Base-by-base conservation (phyloP, 306 rosid species). In the Canavalia gladiata region DNA sequence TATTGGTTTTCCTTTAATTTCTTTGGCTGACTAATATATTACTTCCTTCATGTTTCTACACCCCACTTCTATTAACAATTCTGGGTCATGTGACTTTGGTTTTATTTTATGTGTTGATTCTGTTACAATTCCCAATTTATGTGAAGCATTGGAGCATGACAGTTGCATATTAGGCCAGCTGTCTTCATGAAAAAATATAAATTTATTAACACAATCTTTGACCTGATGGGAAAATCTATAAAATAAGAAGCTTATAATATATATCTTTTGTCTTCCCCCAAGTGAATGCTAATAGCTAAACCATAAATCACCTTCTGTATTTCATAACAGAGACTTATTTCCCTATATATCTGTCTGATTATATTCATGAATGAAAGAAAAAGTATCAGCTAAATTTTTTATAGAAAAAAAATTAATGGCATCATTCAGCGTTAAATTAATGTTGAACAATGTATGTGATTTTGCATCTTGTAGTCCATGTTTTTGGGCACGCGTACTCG, bases 241-340 rank as follows among this genome's bases (percentile, higher is more conserved):
- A 59, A 75, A 71, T 59, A 3, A 49, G 43, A 80, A 73, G 74
- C 78, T 60, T 68, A 76, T 82, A 57, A 58, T 67, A 57, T 68
- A n/a, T 18, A 18, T 18, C 6, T 67, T 18, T 52, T 43, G 41
- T 34, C 70, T 55, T 50, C 43, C 51, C 65, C 51, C 39, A 58
- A 13, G 58, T 59, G 29, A 75, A 18, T 58, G 74, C 73, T 49
- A 47, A 49, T 68, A 47, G 37, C n/a, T 62, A 47, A 47, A 68
- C 66, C 37, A 37, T 57, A 35, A 57, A 31, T 6, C 39, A 51
- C 45, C 25, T 77, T 64, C 10, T 54, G 31, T 71, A 33, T 83
- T 13, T 64, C 45, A 43, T 29, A 83, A 33, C 18, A 46, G 66
- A 25, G 57, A 12, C 10, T 47, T 6, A 6, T 34, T 72, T 47